Conservation (phyloP, 805 yeast genomes). For the Spathaspora sp. region DNA sequence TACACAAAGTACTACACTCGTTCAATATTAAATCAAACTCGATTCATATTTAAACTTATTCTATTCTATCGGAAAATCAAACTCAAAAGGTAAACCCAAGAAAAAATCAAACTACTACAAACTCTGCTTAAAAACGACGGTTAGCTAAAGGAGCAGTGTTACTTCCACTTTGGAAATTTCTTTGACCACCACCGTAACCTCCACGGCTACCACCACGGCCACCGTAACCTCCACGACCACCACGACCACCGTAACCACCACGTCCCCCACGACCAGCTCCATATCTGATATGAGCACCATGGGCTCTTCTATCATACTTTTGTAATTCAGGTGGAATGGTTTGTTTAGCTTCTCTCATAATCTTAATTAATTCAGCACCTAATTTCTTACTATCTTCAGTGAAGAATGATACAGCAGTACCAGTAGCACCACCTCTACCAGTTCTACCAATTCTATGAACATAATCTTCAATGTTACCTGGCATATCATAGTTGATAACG, state of each 20-base stretch:
- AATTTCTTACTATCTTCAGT: conserved; percentile 82
- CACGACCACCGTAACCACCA: conserved; percentile 36
- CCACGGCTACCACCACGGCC: conserved; percentile 33
- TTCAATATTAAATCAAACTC: no score
- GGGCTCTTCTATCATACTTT: conserved; percentile 61
- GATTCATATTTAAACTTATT: neutral
- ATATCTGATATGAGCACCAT: conserved; percentile 54
- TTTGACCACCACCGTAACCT: conserved; percentile 42
- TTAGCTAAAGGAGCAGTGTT: conserved; percentile 45
- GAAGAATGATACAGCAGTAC: conserved; percentile 94
- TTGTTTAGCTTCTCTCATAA: conserved; percentile 95
- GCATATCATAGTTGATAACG: conserved; percentile 96
- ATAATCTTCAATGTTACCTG: conserved; percentile 96
- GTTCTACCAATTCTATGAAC: conserved; percentile 99
- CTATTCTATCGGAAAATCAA: neutral
- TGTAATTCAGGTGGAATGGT: conserved; percentile 75
- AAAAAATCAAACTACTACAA: neutral
- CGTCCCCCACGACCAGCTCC: conserved; percentile 53
- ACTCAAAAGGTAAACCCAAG: neutral
- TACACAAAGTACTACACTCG: no score
- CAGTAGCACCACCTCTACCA: conserved; percentile 96
- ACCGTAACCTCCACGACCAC: conserved; percentile 41
- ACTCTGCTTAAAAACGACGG: conserved; percentile 35
- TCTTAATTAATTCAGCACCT: conserved; percentile 86
- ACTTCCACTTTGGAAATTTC: conserved; percentile 31